Conservation (phyloP, 116 monocot genomes). For the Papilionanthe hybrid region DNA sequence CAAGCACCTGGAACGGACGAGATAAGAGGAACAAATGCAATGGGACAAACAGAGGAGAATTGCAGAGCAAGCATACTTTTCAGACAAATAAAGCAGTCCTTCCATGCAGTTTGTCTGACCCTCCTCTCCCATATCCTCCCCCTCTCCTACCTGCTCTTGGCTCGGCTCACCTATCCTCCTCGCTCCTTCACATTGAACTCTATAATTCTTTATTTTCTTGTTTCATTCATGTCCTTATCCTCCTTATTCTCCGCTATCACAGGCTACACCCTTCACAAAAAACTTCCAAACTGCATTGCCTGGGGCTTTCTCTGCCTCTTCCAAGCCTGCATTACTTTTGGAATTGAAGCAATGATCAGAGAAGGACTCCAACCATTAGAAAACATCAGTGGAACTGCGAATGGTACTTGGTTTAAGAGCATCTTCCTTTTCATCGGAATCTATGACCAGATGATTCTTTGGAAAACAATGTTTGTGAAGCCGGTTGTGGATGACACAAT, state of each 20-base stretch:
- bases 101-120: constrained; percentile 28
- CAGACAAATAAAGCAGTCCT: constrained; percentile 10
- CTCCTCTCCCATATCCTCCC: constrained; percentile 39
- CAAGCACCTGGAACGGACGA: background rate
- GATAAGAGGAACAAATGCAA: background rate
- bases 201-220: constrained; percentile 5
- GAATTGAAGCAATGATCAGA: constrained; percentile 22
- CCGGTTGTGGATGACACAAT: constrained; percentile 39
- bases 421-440: constrained; percentile 26
- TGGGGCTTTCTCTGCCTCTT: constrained; percentile 30
- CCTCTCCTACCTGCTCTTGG: constrained; percentile 40
- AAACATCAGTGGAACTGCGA: too few relatives aligned
- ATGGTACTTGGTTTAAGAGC: constrained; percentile 4
- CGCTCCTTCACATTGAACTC: background rate
- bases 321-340: constrained; percentile 27
- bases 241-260: constrained; percentile 6
- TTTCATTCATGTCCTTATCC: background rate
- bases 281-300: background rate
- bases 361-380: background rate
- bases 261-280: constrained; percentile 7
- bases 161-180: constrained; percentile 1
- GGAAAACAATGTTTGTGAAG: constrained; percentile 28
- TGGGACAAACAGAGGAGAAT: background rate
- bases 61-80: background rate
- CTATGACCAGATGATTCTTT: constrained; percentile 30